Conservation (phyloP, 208 protist species). For the Sergeia podlipaevii region DNA sequence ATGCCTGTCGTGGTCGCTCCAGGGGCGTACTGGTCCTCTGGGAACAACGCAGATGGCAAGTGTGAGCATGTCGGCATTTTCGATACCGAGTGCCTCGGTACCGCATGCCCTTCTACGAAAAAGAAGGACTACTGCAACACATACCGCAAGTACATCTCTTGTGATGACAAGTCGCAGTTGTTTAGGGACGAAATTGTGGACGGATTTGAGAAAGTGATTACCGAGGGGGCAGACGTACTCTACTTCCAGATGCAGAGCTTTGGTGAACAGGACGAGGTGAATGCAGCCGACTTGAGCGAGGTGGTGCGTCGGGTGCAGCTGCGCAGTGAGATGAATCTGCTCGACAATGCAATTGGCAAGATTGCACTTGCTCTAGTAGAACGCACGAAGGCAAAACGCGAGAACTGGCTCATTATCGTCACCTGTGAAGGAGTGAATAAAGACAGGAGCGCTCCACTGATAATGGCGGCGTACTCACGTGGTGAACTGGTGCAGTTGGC, state of each 20-base stretch:
- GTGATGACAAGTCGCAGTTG: conserved; percentile 36
- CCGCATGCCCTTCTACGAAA: conserved; percentile 16
- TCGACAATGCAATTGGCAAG: conserved; percentile 56
- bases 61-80: conserved; percentile 44
- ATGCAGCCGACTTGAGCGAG: conserved; percentile 4
- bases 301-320: conserved; percentile 12
- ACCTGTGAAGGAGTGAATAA: conserved; percentile 37
- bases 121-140: conserved; percentile 35
- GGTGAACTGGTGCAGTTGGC: conserved; percentile 52
- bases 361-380: conserved; percentile 38
- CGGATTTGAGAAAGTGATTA: conserved; percentile 29
- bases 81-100: conserved; percentile 53
- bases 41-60: background rate
- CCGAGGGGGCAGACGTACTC: conserved; percentile 37
- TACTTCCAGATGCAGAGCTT: conserved; percentile 49
- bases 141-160: conserved; percentile 33
- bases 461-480: conserved; percentile 48
- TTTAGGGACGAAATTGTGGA: conserved; percentile 41
- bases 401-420: conserved; percentile 75
- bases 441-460: conserved; percentile 33
- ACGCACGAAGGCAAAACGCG: conserved; percentile 27
- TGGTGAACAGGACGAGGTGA: background rate
- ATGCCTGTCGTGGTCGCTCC: conserved; percentile 42
- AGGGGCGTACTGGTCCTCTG: conserved; percentile 34
- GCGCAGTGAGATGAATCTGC: conserved; percentile 61